Conservation (phyloP, 495 filamentous ascomycete species). For the Talaromyces thailandensis region DNA sequence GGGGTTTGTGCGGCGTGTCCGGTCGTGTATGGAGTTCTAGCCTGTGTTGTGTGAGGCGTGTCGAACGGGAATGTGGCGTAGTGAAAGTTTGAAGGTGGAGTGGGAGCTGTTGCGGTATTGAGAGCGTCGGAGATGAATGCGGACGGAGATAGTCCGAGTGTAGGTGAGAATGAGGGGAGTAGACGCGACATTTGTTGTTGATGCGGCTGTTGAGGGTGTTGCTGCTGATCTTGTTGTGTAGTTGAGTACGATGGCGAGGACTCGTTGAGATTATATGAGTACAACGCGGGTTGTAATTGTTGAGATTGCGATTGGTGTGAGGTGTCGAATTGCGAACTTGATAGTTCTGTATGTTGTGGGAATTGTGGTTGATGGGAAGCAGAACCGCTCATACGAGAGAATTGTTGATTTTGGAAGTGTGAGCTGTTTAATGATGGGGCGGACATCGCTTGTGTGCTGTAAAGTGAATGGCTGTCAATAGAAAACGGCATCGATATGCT, state of each 20-base stretch:
- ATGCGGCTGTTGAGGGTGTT: not conserved
- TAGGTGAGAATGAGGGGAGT: constrained; percentile 19
- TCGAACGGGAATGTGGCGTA: constrained; percentile 40
- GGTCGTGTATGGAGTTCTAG: not conserved
- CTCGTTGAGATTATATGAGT: not conserved
- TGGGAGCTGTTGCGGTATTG: constrained; percentile 18
- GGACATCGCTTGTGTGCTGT: constrained; percentile 1
- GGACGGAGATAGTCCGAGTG: constrained; percentile 23
- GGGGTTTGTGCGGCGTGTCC: constrained; percentile 21
- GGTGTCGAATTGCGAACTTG: not conserved
- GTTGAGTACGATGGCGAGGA: not conserved
- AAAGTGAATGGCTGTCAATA: constrained; percentile 4
- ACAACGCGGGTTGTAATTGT: not conserved
- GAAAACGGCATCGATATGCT: not conserved
- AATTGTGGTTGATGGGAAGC: not conserved
- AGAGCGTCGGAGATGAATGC: constrained; percentile 19
- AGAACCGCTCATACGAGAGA: not conserved
- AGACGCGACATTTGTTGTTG: not conserved
- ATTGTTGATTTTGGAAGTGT: not conserved
- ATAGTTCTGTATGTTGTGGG: not conserved
- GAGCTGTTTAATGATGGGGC: not conserved
- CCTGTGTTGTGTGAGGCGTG: constrained; percentile 6
- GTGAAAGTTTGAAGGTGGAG: constrained; percentile 28
- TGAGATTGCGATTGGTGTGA: not conserved
- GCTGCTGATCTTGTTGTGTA: not conserved